Evolutionary conservation across 2,329 filamentous ascomycete species (phyloP).

Genomic region (Aspergillus sp.): DNA sequence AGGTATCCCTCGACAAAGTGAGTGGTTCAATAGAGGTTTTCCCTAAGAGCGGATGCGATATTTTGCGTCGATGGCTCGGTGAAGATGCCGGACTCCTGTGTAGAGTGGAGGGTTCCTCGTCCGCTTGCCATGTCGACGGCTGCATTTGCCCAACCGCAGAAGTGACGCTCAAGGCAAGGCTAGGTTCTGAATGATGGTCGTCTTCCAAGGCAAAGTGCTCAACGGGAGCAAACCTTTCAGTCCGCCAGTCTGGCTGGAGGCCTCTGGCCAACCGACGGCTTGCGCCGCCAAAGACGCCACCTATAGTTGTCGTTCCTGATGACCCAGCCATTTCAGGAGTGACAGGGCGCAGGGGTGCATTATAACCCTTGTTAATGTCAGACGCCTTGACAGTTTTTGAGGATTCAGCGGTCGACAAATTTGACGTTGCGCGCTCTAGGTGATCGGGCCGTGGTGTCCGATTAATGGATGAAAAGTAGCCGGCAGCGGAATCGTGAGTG

Average conservation of each 20-base stretch:
- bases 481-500: slow-evolving; percentile 13
- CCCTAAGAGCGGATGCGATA: slow-evolving; percentile 36
- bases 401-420: slow-evolving; percentile 48
- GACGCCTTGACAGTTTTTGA: slow-evolving; percentile 45
- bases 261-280: slow-evolving; percentile 36
- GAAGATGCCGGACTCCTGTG: slow-evolving; percentile 11
- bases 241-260: slow-evolving; percentile 38
- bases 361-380: slow-evolving; percentile 22
- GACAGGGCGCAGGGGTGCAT: slow-evolving; percentile 25
- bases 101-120: slow-evolving; percentile 20
- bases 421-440: slow-evolving; percentile 42
- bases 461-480: slow-evolving; percentile 22
- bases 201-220: slow-evolving; percentile 36
- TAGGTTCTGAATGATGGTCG: slow-evolving; percentile 42
- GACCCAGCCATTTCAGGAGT: slow-evolving; percentile 31
- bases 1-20: slow-evolving; percentile 34
- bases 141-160: slow-evolving; percentile 46
- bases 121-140: slow-evolving; percentile 36
- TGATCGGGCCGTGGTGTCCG: slow-evolving; percentile 37
- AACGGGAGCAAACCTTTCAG: slow-evolving; percentile 33
- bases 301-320: slow-evolving; percentile 33
- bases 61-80: slow-evolving; percentile 36
- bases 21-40: slow-evolving; percentile 36
- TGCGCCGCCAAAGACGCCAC: slow-evolving; percentile 43
- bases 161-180: slow-evolving; percentile 44